These are phyloP conservation scores for Thalassiosira hispida DNA, from an alignment of 352 stramenopile genomes.

Conservation along the genomic window DNA sequence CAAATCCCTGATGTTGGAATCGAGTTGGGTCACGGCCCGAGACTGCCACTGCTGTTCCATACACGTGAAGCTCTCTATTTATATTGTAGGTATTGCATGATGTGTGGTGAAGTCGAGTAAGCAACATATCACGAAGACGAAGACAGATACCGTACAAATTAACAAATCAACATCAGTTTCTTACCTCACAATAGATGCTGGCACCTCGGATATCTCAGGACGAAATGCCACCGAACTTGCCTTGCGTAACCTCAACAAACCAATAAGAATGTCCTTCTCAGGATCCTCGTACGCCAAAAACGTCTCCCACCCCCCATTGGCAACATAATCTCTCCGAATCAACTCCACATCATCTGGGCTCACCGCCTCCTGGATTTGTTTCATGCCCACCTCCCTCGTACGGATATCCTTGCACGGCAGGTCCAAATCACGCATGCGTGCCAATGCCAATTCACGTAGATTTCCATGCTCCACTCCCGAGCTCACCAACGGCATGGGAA, in stretches of 20 bases:
- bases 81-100: not conserved
- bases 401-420: conserved; percentile 94
- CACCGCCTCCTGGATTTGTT: conserved; percentile 92
- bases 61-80: conserved; percentile 92
- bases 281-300: conserved; percentile 97
- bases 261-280: conserved; percentile 95
- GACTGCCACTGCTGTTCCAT: conserved; percentile 95
- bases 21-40: conserved; percentile 93
- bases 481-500: conserved; percentile 97
- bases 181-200: conserved; percentile 85
- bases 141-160: no score
- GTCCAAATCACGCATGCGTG: conserved; percentile 91
- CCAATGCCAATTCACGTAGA: conserved; percentile 92
- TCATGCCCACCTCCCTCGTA: conserved; percentile 95
- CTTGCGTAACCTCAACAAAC: conserved; percentile 92
- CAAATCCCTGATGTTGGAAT: conserved; percentile 97
- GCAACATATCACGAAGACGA: not conserved
- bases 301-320: conserved; percentile 96
- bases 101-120: not conserved
- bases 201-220: conserved; percentile 83
- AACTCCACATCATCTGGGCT: conserved; percentile 96
- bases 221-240: conserved; percentile 81
- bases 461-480: conserved; percentile 96
- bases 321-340: conserved; percentile 93
- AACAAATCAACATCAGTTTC: no score